phyloP scores from a whole-genome alignment of 148 eudicot genomes.

The Talinum fruticosum region DNA sequence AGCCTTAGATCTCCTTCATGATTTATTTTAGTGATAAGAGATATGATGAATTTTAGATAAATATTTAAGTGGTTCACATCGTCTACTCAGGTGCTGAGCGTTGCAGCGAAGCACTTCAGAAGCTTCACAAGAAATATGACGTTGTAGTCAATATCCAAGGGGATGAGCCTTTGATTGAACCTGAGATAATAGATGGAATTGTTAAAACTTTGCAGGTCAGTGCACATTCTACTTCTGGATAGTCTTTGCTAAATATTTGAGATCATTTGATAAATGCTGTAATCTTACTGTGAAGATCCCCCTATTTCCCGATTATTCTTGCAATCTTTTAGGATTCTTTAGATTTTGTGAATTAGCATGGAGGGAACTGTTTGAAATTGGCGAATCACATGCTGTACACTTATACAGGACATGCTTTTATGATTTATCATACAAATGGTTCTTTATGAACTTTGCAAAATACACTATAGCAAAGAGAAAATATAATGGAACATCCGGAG shows the following conservation, averaged over 20 bases:
- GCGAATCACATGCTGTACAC: no score
- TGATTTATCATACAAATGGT: neutral
- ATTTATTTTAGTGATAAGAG: neutral
- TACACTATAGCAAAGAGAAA: neutral
- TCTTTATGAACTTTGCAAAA: neutral
- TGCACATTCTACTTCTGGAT: neutral
- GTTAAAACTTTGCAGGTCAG: slow-evolving; percentile 87
- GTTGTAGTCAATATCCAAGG: slow-evolving; percentile 97
- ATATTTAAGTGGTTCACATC: slow-evolving; percentile 10
- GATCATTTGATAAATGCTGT: no score
- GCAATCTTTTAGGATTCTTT: neutral
- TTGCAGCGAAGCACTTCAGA: slow-evolving; percentile 89
- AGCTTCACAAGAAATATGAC: slow-evolving; percentile 80
- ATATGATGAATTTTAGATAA: neutral
- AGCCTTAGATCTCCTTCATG: slow-evolving; percentile 6
- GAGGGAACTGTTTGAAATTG: neutral
- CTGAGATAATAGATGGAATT: slow-evolving; percentile 92
- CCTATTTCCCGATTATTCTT: neutral
- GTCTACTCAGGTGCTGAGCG: slow-evolving; percentile 68
- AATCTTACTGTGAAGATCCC: no score
- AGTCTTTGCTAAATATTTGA: neutral
- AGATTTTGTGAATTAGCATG: neutral
- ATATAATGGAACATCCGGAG: no score
- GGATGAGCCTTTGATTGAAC: slow-evolving; percentile 94
- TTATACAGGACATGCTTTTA: neutral